phyloP scores from a whole-genome alignment of 441 rosid genomes.

The Mallotus japonicus region DNA sequence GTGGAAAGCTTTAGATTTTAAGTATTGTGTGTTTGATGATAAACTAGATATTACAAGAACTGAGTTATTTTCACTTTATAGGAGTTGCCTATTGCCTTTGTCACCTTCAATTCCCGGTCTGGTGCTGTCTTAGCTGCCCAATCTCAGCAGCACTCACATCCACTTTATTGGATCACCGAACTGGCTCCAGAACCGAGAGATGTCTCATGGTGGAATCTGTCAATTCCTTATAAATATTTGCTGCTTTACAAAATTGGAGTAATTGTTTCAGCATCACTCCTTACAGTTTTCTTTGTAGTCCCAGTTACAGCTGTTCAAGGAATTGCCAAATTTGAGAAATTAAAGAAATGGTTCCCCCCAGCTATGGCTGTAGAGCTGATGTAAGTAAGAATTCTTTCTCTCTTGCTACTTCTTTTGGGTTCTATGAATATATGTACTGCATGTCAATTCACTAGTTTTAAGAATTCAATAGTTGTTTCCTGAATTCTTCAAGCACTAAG shows the following conservation, averaged over 20 bases:
- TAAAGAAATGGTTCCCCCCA: conserved; percentile 88
- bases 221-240: conserved; percentile 50
- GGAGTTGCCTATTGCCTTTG: conserved; percentile 86
- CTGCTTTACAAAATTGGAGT: conserved; percentile 64
- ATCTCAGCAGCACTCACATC: conserved; percentile 79
- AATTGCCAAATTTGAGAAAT: conserved; percentile 80
- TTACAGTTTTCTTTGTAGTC: conserved; percentile 78
- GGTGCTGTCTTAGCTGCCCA: conserved; percentile 74
- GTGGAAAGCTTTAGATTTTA: background rate
- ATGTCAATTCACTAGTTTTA: background rate
- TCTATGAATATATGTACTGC: background rate
- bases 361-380: conserved; percentile 78
- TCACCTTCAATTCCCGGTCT: conserved; percentile 69
- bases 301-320: conserved; percentile 97
- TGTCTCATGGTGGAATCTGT: conserved; percentile 72
- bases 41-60: background rate
- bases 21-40: background rate
- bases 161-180: conserved; percentile 69
- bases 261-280: conserved; percentile 66
- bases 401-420: conserved; percentile 4
- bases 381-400: conserved; percentile 51
- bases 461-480: background rate
- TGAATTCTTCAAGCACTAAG: background rate
- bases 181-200: conserved; percentile 88
- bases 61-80: conserved; percentile 22